Evolutionary conservation across 2,329 filamentous ascomycete genomes (phyloP).

Genomic region (Colletotrichum aenigma): DNA sequence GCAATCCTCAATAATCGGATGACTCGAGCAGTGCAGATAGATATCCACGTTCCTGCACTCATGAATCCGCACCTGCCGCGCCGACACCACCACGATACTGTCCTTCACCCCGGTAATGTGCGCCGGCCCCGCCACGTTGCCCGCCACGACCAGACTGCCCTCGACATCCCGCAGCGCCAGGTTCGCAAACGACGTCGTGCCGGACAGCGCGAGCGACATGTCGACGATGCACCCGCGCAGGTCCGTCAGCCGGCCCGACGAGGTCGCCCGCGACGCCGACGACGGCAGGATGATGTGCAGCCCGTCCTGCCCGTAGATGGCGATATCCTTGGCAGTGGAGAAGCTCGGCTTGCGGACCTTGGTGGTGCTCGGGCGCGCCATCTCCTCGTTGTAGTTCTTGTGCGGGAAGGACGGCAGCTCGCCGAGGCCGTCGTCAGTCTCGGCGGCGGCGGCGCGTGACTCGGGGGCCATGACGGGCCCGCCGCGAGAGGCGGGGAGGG

Average conservation of each 20-base stretch:
- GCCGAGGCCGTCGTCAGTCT: constrained; percentile 36
- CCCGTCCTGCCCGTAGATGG: constrained; percentile 69
- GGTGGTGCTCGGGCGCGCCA: constrained; percentile 42
- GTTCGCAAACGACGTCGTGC: constrained; percentile 70
- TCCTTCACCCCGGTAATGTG: constrained; percentile 80
- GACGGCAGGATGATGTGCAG: constrained; percentile 79
- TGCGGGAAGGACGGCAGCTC: constrained; percentile 36
- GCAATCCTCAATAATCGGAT: constrained; percentile 95
- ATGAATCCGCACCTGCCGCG: constrained; percentile 92
- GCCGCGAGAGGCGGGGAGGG: constrained; percentile 20
- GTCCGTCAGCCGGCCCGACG: constrained; percentile 74
- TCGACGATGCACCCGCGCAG: constrained; percentile 78
- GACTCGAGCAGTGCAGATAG: constrained; percentile 80
- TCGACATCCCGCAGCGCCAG: constrained; percentile 70
- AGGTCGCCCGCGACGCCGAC: constrained; percentile 72
- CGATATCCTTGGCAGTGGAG: constrained; percentile 63
- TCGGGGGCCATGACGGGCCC: constrained; percentile 20
- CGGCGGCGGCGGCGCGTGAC: constrained; percentile 20
- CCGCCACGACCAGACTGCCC: constrained; percentile 76
- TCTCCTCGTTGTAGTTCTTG: constrained; percentile 64
- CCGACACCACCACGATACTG: constrained; percentile 78
- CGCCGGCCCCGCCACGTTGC: constrained; percentile 77
- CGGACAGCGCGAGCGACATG: constrained; percentile 69
- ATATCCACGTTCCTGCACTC: constrained; percentile 81
- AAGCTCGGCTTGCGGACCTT: constrained; percentile 66